A percentile compares a stretch with the other conserved stretches of the same genome.
phyloP scores from a whole-genome alignment of 2,329 filamentous ascomycete species.

The Aureobasidium leucospermi region DNA sequence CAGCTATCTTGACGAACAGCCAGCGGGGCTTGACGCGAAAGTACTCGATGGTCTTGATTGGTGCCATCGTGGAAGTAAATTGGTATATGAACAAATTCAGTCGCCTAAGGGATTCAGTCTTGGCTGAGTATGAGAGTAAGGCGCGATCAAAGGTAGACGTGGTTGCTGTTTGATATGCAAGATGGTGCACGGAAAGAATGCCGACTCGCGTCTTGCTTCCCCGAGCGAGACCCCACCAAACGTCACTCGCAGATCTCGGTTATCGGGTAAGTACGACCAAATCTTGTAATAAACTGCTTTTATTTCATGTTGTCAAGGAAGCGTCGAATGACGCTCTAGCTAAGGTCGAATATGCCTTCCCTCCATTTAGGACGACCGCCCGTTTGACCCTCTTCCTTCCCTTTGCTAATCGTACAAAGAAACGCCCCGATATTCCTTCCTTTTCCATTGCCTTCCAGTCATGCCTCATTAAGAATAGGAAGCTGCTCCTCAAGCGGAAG shows the following conservation, averaged over 20 bases:
- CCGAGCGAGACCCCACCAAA: background rate
- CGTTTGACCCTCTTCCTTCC: background rate
- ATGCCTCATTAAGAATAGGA: constrained; percentile 2
- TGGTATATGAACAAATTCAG: too few species aligned
- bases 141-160: too few species aligned
- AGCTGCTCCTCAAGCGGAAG: background rate
- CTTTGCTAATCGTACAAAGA: background rate
- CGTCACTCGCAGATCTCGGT: background rate
- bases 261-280: background rate
- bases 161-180: too few species aligned
- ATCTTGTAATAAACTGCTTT: background rate
- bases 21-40: constrained; percentile 68
- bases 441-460: background rate
- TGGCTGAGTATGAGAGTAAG: too few species aligned
- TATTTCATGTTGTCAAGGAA: background rate
- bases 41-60: constrained; percentile 61
- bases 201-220: background rate
- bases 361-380: background rate
- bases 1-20: constrained; percentile 69
- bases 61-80: constrained; percentile 42
- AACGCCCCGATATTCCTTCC: background rate
- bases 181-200: background rate
- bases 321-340: background rate
- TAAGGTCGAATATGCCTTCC: background rate
- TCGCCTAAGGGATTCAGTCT: too few species aligned